Base-by-base conservation (phyloP, 164 flowering plant species). In the Magnolia kwangsiensis region DNA sequence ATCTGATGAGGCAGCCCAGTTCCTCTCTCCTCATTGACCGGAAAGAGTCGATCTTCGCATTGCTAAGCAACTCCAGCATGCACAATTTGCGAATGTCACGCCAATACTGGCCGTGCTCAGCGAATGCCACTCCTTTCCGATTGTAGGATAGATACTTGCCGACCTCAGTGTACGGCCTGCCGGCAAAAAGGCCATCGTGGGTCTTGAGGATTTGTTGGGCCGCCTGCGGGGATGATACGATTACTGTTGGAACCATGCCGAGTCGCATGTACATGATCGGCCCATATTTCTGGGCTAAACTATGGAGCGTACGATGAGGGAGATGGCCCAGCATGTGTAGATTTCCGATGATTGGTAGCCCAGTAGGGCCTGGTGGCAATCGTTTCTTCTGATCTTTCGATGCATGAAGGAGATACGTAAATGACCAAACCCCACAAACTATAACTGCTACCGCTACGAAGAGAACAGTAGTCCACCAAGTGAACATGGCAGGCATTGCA, bases 21-120 rank as follows among this genome's bases (percentile, higher is more conserved):
- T 85, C 87, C 51, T 83, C 78, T 55, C 4, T 78, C 65, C 87
- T 83, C 83, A 79, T 76, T 7, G 78, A 31, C 20, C 66, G 75
- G 29, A 83, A 85, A 3, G 72, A 70, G 16, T 70, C 72, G 58
- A 70, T 18, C 27, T 70, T 70, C 55, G 20, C 55, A 51, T 1
- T 49, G 20, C 72, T 70, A 19, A 70, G 72, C 58, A 50, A 37
- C 51, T 70, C 58, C 7, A 70, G 51, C 8, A 51, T 70, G 55
- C 72, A 70, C 3, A 70, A 9, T n/a, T 70, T 70, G 21, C 58
- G 72, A 1, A 11, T 49, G 37, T 70, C 49, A 11, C 70, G 45
- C 70, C 70, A 67, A 31, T 67, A 67, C 1, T 37, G 49, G 16
- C 70, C 70, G 29, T 67, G 27, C 27, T 27, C 45, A 45, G 50